Evolutionary conservation across 2,329 filamentous ascomycete genomes (phyloP).

Genomic region (Diaporthe sp.): DNA sequence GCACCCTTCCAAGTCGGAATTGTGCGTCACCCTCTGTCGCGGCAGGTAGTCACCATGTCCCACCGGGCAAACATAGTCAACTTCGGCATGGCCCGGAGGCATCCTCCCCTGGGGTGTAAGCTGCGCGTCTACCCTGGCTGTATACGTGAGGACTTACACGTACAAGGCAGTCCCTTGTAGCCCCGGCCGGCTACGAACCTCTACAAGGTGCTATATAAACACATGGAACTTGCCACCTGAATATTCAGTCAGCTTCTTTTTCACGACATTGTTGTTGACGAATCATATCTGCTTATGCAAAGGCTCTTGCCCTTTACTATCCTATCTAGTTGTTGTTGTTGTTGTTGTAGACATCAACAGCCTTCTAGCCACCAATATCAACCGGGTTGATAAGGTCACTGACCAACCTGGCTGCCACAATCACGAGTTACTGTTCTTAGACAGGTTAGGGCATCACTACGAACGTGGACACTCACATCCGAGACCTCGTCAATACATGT

Average conservation of each 20-base stretch:
- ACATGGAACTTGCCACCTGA: constrained; percentile 34
- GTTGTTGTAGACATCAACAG: neutral
- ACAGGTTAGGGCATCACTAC: neutral
- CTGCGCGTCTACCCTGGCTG: constrained; percentile 30
- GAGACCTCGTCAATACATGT: constrained; percentile 24
- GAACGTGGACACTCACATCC: neutral
- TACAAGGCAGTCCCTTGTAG: constrained; percentile 25
- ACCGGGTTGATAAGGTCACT: neutral
- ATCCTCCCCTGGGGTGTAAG: neutral
- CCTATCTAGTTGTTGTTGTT: constrained; percentile 6
- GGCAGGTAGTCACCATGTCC: constrained; percentile 34
- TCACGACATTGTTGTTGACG: constrained; percentile 24
- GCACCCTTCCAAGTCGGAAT: constrained; percentile 12
- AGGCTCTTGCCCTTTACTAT: neutral
- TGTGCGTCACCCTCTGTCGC: constrained; percentile 35
- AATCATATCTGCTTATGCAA: neutral
- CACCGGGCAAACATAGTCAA: constrained; percentile 20
- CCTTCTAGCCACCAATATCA: neutral
- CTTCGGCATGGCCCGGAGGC: constrained; percentile 29
- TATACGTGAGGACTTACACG: constrained; percentile 35
- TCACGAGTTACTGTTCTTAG: neutral
- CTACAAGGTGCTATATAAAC: constrained; percentile 29
- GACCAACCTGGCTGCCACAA: neutral
- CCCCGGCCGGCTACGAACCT: constrained; percentile 13
- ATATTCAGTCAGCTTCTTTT: constrained; percentile 28